Evolutionary conservation across 768 basidiomycete genomes (phyloP).

Genomic region (Coprinopsis strossmayeri): DNA sequence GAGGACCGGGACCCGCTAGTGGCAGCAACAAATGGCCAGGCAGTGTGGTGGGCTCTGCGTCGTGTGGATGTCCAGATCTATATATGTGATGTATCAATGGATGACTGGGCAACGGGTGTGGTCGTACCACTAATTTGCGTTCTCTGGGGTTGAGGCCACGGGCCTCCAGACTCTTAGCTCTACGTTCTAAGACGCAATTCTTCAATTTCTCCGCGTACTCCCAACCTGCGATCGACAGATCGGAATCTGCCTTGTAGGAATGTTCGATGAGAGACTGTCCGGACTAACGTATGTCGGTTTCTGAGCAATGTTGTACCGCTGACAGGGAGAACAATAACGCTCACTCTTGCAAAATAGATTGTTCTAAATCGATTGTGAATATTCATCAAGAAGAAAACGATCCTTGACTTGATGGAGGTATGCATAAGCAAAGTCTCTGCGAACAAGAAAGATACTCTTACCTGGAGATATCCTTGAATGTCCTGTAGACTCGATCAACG

Average conservation of each 20-base stretch:
- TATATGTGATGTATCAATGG: background rate
- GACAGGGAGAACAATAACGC: slow-evolving; percentile 18
- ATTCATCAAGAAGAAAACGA: slow-evolving; percentile 99
- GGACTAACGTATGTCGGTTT: slow-evolving; percentile 47
- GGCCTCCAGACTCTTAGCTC: slow-evolving; percentile 69
- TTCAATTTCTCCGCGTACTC: slow-evolving; percentile 88
- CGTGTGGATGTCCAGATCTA: slow-evolving; percentile 98
- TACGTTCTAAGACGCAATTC: slow-evolving; percentile 82
- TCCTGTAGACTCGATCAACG: slow-evolving; percentile 35
- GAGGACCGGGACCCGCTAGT: slow-evolving; percentile 14
- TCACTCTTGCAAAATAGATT: slow-evolving; percentile 93
- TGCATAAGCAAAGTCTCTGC: slow-evolving; percentile 9
- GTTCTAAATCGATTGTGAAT: slow-evolving; percentile 91
- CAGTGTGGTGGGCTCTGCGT: slow-evolving; percentile 88
- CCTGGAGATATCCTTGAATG: slow-evolving; percentile 85
- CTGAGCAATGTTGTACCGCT: too few relatives aligned
- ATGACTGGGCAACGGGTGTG: background rate
- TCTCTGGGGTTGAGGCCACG: slow-evolving; percentile 57
- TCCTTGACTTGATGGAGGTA: slow-evolving; percentile 56
- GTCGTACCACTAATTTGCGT: slow-evolving; percentile 58
- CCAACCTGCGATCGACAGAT: slow-evolving; percentile 92
- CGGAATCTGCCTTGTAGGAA: slow-evolving; percentile 97
- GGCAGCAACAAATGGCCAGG: slow-evolving; percentile 80
- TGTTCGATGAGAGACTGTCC: slow-evolving; percentile 99
- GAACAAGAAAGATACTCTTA: slow-evolving; percentile 22